Conservation (phyloP, 2,329 filamentous ascomycete genomes). For the Chalara sp. region DNA sequence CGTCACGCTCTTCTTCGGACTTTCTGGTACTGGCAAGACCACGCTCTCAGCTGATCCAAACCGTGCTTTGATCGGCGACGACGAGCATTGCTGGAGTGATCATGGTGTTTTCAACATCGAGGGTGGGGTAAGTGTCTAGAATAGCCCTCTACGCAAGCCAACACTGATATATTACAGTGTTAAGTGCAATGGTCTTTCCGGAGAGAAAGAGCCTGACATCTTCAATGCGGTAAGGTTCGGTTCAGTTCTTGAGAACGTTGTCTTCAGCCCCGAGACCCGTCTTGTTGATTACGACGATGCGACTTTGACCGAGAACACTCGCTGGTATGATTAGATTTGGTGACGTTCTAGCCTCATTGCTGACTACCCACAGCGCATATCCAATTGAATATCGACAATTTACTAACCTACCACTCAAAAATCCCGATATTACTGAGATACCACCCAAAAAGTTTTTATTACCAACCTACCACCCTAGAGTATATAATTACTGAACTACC, state of each 20-base stretch:
- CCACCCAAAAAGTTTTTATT: too few species aligned
- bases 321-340: constrained; percentile 97
- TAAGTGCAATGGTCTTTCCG: constrained; percentile 95
- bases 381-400: too few species aligned
- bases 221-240: constrained; percentile 93
- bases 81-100: constrained; percentile 99
- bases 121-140: too few species aligned
- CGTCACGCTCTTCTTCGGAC: constrained; percentile 98
- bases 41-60: constrained; percentile 96
- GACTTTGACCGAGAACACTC: constrained; percentile 96
- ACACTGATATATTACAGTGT: too few species aligned
- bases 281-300: constrained; percentile 92
- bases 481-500: too few species aligned
- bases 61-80: constrained; percentile 92
- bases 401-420: too few species aligned
- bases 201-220: constrained; percentile 98
- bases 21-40: constrained; percentile 98
- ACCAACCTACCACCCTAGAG: too few species aligned
- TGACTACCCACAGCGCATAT: too few species aligned
- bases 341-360: too few species aligned
- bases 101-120: constrained; percentile 98
- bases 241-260: constrained; percentile 96
- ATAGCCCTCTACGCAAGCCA: too few species aligned
- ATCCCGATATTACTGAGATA: too few species aligned
- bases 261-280: constrained; percentile 87